Evolutionary conservation across 192 early-diverging fungal species (phyloP), one percentile per base, ranked within the genome.

Genomic region (Mortierella claussenii): DNA sequence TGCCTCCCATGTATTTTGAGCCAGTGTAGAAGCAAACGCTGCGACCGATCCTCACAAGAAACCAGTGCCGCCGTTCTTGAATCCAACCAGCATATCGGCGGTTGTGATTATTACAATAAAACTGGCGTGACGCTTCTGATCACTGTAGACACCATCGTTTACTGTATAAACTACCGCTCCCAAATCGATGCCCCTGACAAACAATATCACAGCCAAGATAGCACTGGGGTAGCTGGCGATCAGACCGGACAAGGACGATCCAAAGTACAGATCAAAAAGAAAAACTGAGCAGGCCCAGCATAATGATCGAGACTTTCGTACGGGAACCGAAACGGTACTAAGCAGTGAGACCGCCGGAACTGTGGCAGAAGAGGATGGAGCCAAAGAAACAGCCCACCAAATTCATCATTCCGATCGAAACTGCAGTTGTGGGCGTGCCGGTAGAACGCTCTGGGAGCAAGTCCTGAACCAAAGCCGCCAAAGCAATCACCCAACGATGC

Each of bases 301-400:
- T 50, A 46, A 93, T 84, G 61, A 97, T 83, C 34, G 91, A 91
- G 30, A 92, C 83, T 55, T 89, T 92, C 1, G 92, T 86, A 48
- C 96, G 87, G 18, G 96, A 93, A 50, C 96, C 96, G 80, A 97
- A 97, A 9, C 94, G 91, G 73, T 96, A 95, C 80, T 97, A 94
- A 7, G 90, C 96, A n/a, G 94, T 93, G n/a, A 97, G 81, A 23
- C 96, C 96, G 23, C 96, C 95, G 34, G 92, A 92, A 28, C 91
- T 89, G 54, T 92, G 90, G 64, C 95, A 90, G 74, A 92, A 87
- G 33, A 94, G 89, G 70, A 96, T 86, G 24, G 93, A 84, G 9
- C 92, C 89, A 81, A 95, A 84, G 79, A 89, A 89, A 79, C 93
- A 91, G 9, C 90, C 89, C 48, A 93, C 64, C 36, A 95, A 58